These are phyloP conservation scores for Bremia lactucae DNA, from an alignment of 352 stramenopile genomes.

Conservation along the genomic window DNA sequence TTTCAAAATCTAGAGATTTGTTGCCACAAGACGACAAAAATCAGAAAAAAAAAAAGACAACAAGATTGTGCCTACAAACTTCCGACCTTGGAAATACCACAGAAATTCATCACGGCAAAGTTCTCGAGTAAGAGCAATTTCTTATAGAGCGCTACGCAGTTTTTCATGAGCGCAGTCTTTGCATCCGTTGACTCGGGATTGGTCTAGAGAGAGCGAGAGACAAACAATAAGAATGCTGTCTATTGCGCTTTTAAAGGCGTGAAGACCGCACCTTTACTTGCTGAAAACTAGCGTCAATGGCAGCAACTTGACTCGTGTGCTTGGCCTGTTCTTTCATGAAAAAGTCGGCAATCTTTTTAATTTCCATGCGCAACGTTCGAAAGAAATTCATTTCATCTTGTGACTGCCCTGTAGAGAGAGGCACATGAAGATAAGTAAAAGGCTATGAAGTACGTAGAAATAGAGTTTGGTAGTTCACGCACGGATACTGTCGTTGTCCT, in stretches of 20 bases:
- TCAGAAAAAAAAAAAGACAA: conserved; percentile 3
- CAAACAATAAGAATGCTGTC: conserved; percentile 1
- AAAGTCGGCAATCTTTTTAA: conserved; percentile 81
- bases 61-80: not conserved
- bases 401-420: conserved; percentile 59
- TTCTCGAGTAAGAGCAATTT: conserved; percentile 81
- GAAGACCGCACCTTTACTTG: conserved; percentile 38
- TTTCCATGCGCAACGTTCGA: conserved; percentile 68
- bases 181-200: conserved; percentile 38
- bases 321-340: conserved; percentile 75
- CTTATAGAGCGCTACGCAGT: conserved; percentile 78
- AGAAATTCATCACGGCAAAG: conserved; percentile 87
- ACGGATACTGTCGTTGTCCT: conserved; percentile 85
- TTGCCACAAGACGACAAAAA: too few species aligned
- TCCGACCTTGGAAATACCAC: conserved; percentile 73
- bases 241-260: not conserved
- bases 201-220: conserved; percentile 17
- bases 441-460: too few species aligned
- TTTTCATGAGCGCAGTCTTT: conserved; percentile 74
- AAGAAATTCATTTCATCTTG: conserved; percentile 85
- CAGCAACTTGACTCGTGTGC: conserved; percentile 50
- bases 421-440: too few species aligned
- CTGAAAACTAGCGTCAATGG: conserved; percentile 58
- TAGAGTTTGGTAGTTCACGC: conserved; percentile 10
- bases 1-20: conserved; percentile 60